phyloP scores from a whole-genome alignment of 148 eudicot species.

The Camellia lanceoleosa region DNA sequence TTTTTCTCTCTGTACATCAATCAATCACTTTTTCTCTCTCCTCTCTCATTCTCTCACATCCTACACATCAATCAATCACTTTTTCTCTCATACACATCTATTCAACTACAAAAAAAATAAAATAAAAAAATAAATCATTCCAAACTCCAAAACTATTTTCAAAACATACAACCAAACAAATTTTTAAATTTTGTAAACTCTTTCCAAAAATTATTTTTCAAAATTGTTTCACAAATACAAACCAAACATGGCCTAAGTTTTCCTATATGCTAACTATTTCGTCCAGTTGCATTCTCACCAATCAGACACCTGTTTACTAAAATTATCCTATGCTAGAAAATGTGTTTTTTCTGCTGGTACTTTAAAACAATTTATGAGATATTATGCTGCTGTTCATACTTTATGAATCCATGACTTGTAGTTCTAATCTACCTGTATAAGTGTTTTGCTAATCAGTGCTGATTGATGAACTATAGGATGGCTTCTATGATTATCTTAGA shows the following conservation, averaged over 20 bases:
- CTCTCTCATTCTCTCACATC: too few relatives aligned
- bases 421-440: neutral
- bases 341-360: neutral
- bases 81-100: too few relatives aligned
- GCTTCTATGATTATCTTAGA: constrained; percentile 77
- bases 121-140: too few relatives aligned
- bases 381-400: neutral
- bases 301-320: neutral
- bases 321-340: neutral
- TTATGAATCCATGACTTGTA: neutral
- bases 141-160: too few relatives aligned
- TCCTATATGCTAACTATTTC: neutral
- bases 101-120: too few relatives aligned
- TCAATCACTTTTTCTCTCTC: too few relatives aligned
- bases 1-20: too few relatives aligned
- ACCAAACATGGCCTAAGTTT: neutral
- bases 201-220: too few relatives aligned
- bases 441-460: neutral
- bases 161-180: too few relatives aligned
- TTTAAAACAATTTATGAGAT: neutral
- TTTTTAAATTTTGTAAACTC: too few relatives aligned
- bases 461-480: constrained; percentile 37
- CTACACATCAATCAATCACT: too few relatives aligned
- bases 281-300: neutral
- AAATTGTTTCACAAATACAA: too few relatives aligned